phyloP scores from a whole-genome alignment of 2,329 filamentous ascomycete species.

The Xylaria sp. region DNA sequence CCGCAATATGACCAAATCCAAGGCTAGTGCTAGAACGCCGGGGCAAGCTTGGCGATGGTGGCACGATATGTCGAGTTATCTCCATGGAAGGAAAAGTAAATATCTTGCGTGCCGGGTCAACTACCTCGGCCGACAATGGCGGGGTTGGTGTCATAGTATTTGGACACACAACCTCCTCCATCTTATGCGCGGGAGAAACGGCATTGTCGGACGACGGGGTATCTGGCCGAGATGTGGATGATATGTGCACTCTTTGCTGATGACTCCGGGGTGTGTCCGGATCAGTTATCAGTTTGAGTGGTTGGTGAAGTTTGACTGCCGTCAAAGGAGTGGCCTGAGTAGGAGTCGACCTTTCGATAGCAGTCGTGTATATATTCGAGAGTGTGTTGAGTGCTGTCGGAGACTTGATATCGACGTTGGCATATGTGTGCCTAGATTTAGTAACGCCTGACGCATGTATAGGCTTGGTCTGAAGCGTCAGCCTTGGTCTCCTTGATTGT shows the following conservation, averaged over 20 bases:
- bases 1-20: slow-evolving; percentile 34
- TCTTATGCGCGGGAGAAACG: slow-evolving; percentile 52
- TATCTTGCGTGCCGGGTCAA: slow-evolving; percentile 49
- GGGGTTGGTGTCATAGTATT: slow-evolving; percentile 66
- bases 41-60: slow-evolving; percentile 45
- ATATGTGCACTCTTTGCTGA: slow-evolving; percentile 48
- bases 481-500: slow-evolving; percentile 57
- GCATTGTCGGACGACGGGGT: slow-evolving; percentile 60
- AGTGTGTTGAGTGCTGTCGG: slow-evolving; percentile 70
- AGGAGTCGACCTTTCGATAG: slow-evolving; percentile 64
- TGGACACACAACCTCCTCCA: slow-evolving; percentile 56
- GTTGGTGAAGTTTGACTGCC: slow-evolving; percentile 53
- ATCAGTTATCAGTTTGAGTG: slow-evolving; percentile 47
- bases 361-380: slow-evolving; percentile 67
- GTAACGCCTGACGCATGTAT: slow-evolving; percentile 45
- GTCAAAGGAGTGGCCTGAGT: slow-evolving; percentile 54
- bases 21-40: slow-evolving; percentile 47
- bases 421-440: slow-evolving; percentile 49
- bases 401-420: slow-evolving; percentile 60
- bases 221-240: slow-evolving; percentile 56
- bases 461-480: slow-evolving; percentile 62
- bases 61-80: slow-evolving; percentile 30
- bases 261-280: slow-evolving; percentile 40
- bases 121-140: slow-evolving; percentile 59
- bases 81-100: slow-evolving; percentile 54